Percentiles rank a stretch among this genome's conserved stretches.
phyloP scores from a whole-genome alignment of 768 basidiomycete genomes.

The Pisolithus sp. region DNA sequence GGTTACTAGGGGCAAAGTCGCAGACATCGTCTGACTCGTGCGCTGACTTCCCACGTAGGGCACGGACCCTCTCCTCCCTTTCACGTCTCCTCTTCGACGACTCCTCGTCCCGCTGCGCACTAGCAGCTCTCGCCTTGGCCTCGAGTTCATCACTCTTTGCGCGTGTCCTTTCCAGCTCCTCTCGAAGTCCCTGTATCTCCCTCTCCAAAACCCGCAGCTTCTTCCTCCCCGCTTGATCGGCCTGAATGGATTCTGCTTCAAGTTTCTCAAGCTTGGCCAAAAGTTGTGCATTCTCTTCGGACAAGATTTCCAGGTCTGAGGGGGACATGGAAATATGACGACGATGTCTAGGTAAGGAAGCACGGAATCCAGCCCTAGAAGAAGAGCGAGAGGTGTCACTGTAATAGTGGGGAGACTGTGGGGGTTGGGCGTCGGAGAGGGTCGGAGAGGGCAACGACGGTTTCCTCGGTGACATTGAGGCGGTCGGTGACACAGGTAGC shows the following conservation, averaged over 20 bases:
- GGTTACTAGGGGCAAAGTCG: constrained; percentile 58
- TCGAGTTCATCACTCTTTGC: constrained; percentile 66
- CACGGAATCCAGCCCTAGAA: constrained; percentile 10
- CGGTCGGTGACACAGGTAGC: constrained; percentile 41
- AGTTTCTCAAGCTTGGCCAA: constrained; percentile 68
- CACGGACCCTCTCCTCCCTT: constrained; percentile 48
- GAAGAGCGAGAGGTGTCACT: constrained; percentile 20
- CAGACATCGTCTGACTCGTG: constrained; percentile 32
- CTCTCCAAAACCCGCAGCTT: constrained; percentile 69
- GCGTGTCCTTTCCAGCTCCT: constrained; percentile 74
- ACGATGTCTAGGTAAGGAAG: constrained; percentile 20
- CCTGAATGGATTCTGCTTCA: constrained; percentile 59
- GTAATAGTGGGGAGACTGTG: constrained; percentile 31
- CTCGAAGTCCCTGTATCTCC: constrained; percentile 68
- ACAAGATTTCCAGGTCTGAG: constrained; percentile 60
- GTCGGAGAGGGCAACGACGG: constrained; percentile 19
- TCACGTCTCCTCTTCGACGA: constrained; percentile 25
- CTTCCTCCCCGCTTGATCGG: constrained; percentile 62
- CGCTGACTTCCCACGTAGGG: constrained; percentile 38
- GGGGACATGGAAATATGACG: constrained; percentile 58
- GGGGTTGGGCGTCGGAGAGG: constrained; percentile 20
- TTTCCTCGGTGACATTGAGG: constrained; percentile 26
- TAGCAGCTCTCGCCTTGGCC: constrained; percentile 47
- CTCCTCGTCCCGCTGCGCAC: constrained; percentile 27
- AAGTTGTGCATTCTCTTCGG: constrained; percentile 82